Evolutionary conservation across 2,329 filamentous ascomycete species (phyloP).

Genomic region (Cadophora sp.): DNA sequence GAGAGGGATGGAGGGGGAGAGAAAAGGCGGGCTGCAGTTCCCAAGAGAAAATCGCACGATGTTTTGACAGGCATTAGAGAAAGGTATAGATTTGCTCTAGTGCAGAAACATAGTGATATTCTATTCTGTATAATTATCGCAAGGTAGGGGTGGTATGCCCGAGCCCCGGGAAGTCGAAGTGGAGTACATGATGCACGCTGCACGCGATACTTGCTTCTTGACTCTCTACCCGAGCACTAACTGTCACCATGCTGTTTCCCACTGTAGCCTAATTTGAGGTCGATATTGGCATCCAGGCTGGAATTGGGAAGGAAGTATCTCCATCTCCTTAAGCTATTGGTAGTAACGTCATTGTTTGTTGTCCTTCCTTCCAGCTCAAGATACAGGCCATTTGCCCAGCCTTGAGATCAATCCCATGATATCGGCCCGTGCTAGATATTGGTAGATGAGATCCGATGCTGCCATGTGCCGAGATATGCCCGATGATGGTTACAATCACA

Average conservation of each 20-base stretch:
- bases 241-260: conserved; percentile 4
- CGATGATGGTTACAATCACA: background rate
- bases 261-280: background rate
- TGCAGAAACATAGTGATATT: conserved; percentile 1
- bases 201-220: background rate
- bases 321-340: background rate
- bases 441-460: conserved; percentile 11
- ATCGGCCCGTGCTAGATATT: conserved; percentile 1
- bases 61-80: background rate
- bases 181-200: background rate
- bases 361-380: background rate
- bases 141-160: background rate
- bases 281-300: background rate
- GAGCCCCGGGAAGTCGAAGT: background rate
- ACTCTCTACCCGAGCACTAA: background rate
- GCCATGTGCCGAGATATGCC: background rate
- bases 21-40: too few relatives aligned
- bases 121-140: background rate
- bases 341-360: background rate
- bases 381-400: background rate
- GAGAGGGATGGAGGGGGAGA: too few relatives aligned
- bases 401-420: background rate
- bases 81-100: background rate
- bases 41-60: background rate
- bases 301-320: background rate